Conservation (phyloP, 1,139 yeast genomes). For the Candida glucosophila region DNA sequence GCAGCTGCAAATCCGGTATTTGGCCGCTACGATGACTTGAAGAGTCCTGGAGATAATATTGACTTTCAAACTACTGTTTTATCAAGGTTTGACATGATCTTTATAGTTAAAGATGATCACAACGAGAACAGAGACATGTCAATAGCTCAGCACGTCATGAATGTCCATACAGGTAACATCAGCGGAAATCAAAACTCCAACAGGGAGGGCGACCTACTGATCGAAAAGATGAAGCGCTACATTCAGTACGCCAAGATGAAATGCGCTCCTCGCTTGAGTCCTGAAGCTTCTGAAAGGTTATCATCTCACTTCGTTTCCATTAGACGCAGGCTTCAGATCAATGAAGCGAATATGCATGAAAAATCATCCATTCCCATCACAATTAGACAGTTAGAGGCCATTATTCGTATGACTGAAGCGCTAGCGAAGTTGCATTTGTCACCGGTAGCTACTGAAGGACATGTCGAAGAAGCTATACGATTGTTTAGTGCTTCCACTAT, state of each 20-base stretch:
- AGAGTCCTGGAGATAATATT: slow-evolving; percentile 95
- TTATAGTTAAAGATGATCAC: slow-evolving; percentile 93
- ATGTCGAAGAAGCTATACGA: slow-evolving; percentile 93
- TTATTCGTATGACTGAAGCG: slow-evolving; percentile 90
- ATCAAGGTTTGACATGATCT: slow-evolving; percentile 98
- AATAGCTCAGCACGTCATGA: slow-evolving; percentile 92
- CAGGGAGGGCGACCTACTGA: slow-evolving; percentile 80
- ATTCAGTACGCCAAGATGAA: slow-evolving; percentile 81
- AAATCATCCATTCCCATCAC: slow-evolving; percentile 96
- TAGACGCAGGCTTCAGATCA: slow-evolving; percentile 72
- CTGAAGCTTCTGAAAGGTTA: slow-evolving; percentile 84
- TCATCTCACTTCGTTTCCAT: slow-evolving; percentile 94
- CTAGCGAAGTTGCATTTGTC: slow-evolving; percentile 79
- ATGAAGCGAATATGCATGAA: slow-evolving; percentile 76
- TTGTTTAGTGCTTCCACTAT: slow-evolving; percentile 93
- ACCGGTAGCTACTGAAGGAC: slow-evolving; percentile 80
- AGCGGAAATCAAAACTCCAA: slow-evolving; percentile 36
- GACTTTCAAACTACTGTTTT: slow-evolving; percentile 95
- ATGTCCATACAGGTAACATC: slow-evolving; percentile 76
- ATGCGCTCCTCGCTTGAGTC: slow-evolving; percentile 88
- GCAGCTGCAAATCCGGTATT: slow-evolving; percentile 98
- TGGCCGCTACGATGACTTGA: slow-evolving; percentile 93
- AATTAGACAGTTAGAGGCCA: slow-evolving; percentile 94
- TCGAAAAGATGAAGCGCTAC: slow-evolving; percentile 85
- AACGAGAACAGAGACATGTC: slow-evolving; percentile 77